Conservation (phyloP, 129 eudicot species). For the Smallanthus sonchifolius region DNA sequence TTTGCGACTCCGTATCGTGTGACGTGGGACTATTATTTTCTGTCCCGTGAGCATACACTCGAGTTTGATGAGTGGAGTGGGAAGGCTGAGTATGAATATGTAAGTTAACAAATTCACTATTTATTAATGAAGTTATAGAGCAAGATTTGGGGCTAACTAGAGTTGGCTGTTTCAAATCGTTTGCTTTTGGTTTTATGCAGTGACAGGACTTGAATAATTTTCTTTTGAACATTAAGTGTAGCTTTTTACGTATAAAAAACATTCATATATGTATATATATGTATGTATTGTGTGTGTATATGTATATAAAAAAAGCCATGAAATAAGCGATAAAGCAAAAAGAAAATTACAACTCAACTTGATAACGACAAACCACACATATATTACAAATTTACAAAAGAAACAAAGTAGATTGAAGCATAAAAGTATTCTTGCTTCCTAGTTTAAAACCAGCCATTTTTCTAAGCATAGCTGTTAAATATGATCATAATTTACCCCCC, state of each 20-base stretch:
- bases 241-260: not conserved
- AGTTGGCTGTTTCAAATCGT: not conserved
- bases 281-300: too few relatives aligned
- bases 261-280: not conserved
- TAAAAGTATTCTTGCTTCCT: not conserved
- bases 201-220: not conserved
- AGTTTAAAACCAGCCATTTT: not conserved
- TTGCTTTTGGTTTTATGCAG: not conserved
- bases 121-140: not conserved
- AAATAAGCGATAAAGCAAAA: not conserved
- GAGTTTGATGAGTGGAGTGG: slow-evolving; percentile 83
- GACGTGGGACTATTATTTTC: slow-evolving; percentile 84
- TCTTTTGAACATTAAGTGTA: not conserved
- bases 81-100: slow-evolving; percentile 89
- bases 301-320: too few relatives aligned
- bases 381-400: too few relatives aligned
- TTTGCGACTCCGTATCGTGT: slow-evolving; percentile 99
- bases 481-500: not conserved
- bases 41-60: slow-evolving; percentile 82
- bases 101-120: slow-evolving; percentile 35
- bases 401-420: not conserved
- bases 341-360: not conserved
- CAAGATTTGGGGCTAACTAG: not conserved
- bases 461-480: not conserved
- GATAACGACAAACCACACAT: not conserved